Percentiles rank a stretch among this genome's conserved stretches.
Conservation (phyloP, 495 filamentous ascomycete species). For the Aspergillus cavernicola region DNA sequence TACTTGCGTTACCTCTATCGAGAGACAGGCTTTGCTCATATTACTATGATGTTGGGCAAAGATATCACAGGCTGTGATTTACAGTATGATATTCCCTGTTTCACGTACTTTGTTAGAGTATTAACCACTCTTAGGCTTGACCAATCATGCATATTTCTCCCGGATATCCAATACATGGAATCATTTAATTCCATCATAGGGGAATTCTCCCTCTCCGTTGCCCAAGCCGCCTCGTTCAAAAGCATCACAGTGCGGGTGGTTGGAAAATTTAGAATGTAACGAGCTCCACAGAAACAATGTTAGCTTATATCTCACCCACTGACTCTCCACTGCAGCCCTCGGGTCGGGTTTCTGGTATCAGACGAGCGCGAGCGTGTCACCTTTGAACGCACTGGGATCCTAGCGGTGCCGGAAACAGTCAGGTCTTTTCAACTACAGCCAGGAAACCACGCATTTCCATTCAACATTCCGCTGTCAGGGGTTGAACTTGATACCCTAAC, state of each 20-base stretch:
- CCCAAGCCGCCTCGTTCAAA: neutral
- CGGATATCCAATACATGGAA: neutral
- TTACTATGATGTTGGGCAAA: neutral
- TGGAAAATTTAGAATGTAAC: neutral
- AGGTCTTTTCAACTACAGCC: constrained; percentile 19
- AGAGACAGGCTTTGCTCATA: no score
- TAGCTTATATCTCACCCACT: neutral
- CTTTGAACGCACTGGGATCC: constrained; percentile 9
- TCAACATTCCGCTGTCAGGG: constrained; percentile 17
- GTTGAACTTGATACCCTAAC: constrained; percentile 17
- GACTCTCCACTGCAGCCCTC: neutral
- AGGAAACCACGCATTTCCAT: constrained; percentile 25
- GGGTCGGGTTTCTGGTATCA: neutral
- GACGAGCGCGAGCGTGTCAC: constrained; percentile 16
- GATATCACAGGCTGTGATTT: neutral
- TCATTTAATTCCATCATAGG: neutral
- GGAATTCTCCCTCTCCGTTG: neutral
- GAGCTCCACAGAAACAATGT: neutral
- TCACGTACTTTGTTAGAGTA: no score
- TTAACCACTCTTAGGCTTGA: neutral
- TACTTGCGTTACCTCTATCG: no score
- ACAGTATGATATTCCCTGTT: neutral
- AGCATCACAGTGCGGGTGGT: neutral
- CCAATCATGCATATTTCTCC: neutral
- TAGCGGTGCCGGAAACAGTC: constrained; percentile 20